These are phyloP conservation scores for Bremia lactucae DNA, from an alignment of 352 stramenopile species.

Conservation along the genomic window DNA sequence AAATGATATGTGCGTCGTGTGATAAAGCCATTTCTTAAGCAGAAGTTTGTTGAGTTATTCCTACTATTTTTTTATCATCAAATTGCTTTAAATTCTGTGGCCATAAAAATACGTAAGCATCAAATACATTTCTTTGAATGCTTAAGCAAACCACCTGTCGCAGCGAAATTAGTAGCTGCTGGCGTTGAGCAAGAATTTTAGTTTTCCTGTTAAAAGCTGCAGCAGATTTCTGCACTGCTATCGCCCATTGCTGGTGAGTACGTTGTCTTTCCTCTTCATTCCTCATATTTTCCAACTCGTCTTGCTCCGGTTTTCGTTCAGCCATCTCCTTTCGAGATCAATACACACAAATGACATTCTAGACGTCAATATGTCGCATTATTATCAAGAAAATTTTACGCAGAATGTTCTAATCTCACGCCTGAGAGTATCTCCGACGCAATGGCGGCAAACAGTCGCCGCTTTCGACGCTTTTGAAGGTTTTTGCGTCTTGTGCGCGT, in stretches of 20 bases:
- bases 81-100: too few species aligned
- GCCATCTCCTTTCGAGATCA: slow-evolving; percentile 21
- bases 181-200: slow-evolving; percentile 37
- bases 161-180: slow-evolving; percentile 38
- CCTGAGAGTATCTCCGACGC: slow-evolving; percentile 32
- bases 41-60: too few species aligned
- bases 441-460: slow-evolving; percentile 49
- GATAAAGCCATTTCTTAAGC: too few species aligned
- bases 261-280: slow-evolving; percentile 49
- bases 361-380: too few species aligned
- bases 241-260: slow-evolving; percentile 42
- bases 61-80: too few species aligned
- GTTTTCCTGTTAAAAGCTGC: slow-evolving; percentile 35
- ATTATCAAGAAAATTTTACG: background rate
- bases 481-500: slow-evolving; percentile 66
- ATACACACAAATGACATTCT: too few species aligned
- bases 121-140: too few species aligned
- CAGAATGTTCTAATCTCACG: slow-evolving; percentile 12
- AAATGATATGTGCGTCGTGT: too few species aligned
- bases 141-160: too few species aligned
- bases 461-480: slow-evolving; percentile 58
- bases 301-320: slow-evolving; percentile 29
- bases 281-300: slow-evolving; percentile 40
- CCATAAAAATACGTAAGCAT: too few species aligned
- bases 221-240: slow-evolving; percentile 26